Percentiles rank a stretch among this genome's conserved stretches.
Conservation (phyloP, 371 early-diverging fungal species). For the Encephalitozoon romaleae region DNA sequence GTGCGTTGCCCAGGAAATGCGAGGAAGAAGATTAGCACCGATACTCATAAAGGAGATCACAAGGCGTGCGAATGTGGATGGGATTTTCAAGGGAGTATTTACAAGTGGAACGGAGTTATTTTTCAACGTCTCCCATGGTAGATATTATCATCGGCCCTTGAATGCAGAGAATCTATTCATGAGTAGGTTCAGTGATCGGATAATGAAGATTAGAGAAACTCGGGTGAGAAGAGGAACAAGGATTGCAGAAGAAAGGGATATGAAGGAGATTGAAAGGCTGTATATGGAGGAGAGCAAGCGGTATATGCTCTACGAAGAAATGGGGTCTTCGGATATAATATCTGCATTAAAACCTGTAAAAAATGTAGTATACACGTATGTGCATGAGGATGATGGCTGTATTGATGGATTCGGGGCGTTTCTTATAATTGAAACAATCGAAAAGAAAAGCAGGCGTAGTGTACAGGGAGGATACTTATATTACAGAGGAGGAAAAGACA, state of each 20-base stretch:
- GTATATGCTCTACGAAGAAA: slow-evolving; percentile 35
- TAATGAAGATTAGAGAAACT: background rate
- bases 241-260: slow-evolving; percentile 28
- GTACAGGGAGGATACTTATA: slow-evolving; percentile 54
- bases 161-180: slow-evolving; percentile 31
- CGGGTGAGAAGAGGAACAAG: slow-evolving; percentile 12
- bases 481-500: slow-evolving; percentile 28
- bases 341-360: slow-evolving; percentile 29
- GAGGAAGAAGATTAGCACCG: slow-evolving; percentile 85
- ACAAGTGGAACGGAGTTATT: slow-evolving; percentile 83
- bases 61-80: slow-evolving; percentile 75
- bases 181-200: slow-evolving; percentile 29
- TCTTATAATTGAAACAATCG: slow-evolving; percentile 48
- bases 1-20: slow-evolving; percentile 83
- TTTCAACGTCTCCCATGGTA: slow-evolving; percentile 71
- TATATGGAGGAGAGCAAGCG: slow-evolving; percentile 31
- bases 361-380: slow-evolving; percentile 29
- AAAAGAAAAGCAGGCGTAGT: background rate
- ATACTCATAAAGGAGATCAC: slow-evolving; percentile 95
- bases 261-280: slow-evolving; percentile 28
- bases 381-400: slow-evolving; percentile 11
- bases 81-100: slow-evolving; percentile 91
- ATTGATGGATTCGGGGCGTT: slow-evolving; percentile 53
- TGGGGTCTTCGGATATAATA: slow-evolving; percentile 39
- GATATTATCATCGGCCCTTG: slow-evolving; percentile 62